phyloP scores from a whole-genome alignment of 257 asterid genomes.

The Solanum tacnaense region DNA sequence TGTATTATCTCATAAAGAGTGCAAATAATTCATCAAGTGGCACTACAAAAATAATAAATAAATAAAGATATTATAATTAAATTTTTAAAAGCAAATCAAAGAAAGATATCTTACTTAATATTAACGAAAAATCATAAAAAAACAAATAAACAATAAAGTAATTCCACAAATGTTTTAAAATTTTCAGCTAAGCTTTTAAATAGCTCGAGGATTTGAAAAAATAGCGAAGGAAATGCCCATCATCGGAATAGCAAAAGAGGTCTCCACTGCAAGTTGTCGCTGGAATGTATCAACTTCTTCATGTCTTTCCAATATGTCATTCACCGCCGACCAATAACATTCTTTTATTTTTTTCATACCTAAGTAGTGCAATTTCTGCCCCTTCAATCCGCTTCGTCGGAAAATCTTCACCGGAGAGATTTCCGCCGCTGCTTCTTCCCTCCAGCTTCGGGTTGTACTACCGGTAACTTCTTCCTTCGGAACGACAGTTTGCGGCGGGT shows the following conservation, averaged over 20 bases:
- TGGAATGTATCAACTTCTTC: conserved; percentile 33
- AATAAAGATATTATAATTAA: background rate
- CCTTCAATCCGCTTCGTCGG: conserved; percentile 30
- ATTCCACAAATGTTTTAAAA: background rate
- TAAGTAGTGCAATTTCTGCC: conserved; percentile 27
- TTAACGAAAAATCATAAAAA: background rate
- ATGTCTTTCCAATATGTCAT: conserved; percentile 33
- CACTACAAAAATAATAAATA: background rate
- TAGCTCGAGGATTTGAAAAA: background rate
- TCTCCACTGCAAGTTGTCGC: conserved; percentile 39
- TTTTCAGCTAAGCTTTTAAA: background rate
- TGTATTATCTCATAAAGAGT: background rate
- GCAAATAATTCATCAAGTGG: background rate
- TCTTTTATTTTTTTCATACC: conserved; percentile 31
- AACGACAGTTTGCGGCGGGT: conserved; percentile 22
- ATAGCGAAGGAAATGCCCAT: conserved; percentile 41
- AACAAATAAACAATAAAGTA: too few relatives aligned
- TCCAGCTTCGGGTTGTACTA: conserved; percentile 31
- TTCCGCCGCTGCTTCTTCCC: conserved; percentile 37
- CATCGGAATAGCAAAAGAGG: conserved; percentile 60
- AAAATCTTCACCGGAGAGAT: conserved; percentile 23
- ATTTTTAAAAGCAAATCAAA: background rate
- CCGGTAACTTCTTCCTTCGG: conserved; percentile 28
- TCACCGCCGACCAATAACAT: conserved; percentile 18
- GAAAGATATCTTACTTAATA: background rate